Conservation (phyloP, 148 eudicot genomes). For the Chenopodium formosanum region DNA sequence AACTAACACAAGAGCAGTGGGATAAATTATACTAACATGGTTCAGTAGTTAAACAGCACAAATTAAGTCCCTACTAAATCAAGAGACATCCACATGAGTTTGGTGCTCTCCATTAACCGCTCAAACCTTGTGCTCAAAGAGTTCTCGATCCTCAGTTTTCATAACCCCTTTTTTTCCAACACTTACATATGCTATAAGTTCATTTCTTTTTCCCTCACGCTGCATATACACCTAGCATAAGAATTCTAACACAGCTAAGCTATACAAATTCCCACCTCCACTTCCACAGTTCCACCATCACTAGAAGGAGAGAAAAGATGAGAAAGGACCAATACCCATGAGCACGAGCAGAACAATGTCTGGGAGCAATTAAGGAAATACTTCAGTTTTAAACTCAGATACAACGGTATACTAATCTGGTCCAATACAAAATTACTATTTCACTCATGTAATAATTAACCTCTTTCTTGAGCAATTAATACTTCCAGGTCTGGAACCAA, state of each 20-base stretch:
- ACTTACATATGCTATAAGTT: neutral
- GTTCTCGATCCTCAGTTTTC: too few species aligned
- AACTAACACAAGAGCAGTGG: neutral
- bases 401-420: neutral
- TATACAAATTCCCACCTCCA: neutral
- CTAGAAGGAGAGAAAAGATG: neutral
- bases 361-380: neutral
- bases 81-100: neutral
- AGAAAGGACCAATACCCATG: neutral
- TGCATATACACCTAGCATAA: neutral
- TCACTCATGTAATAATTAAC: neutral
- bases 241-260: neutral
- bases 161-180: neutral
- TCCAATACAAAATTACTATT: neutral
- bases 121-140: too few species aligned
- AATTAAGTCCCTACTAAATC: neutral
- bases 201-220: neutral
- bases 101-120: too few species aligned
- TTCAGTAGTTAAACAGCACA: neutral
- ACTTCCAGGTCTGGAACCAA: neutral
- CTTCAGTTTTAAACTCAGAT: neutral
- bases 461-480: neutral
- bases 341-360: neutral
- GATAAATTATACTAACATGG: neutral
- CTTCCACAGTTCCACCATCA: neutral